Base-by-base conservation (phyloP, 805 yeast species). In the Candida verbasci region DNA sequence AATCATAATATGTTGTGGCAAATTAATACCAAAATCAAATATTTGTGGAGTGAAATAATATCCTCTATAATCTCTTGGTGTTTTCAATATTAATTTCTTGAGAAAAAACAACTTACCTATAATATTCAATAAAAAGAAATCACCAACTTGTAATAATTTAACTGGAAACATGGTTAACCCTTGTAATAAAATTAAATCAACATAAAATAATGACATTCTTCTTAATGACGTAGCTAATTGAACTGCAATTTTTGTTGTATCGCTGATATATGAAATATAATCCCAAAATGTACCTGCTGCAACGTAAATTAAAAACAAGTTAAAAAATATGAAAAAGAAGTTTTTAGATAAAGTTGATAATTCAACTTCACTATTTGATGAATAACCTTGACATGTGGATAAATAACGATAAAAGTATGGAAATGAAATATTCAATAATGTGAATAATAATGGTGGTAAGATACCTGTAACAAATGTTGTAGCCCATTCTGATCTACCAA, bases 151-250 rank as follows among this genome's bases (percentile, higher is more conserved):
- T 30, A 93, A 60, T n/a, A 91, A 63, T 48, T 88, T 82, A 58
- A 86, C 83, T 0, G 97, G 97, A 58, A 85, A 82, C 71, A 91
- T 82, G 7, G 96, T 97, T 29, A 91, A 58, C 4, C 93, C 93
- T 59, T 85, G 93, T 41, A 85, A 63, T 21, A 85, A 72, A 27
- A 85, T 68, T 53, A 93, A 74, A 62, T 91, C 97, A 28, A 88
- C 95, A 61, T 93, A 91, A 56, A 91, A 91, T 36, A 86, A 63
- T 0, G 96, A 82, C 45, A 88, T 72, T 31, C 82, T 84, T 46
- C 82, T 73, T 41, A 91, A 69, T 0, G 95, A 83, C 17, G 80
- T 76, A 0, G 97, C 97, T 41, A 91, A 65, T 49, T 85, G 88
- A 44, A 78, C 78, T 0, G 97, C 97, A 40, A 91, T 74, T 55